Conservation (phyloP, 1,284 basidiomycete species). For the Rhodotorula glutinis region DNA sequence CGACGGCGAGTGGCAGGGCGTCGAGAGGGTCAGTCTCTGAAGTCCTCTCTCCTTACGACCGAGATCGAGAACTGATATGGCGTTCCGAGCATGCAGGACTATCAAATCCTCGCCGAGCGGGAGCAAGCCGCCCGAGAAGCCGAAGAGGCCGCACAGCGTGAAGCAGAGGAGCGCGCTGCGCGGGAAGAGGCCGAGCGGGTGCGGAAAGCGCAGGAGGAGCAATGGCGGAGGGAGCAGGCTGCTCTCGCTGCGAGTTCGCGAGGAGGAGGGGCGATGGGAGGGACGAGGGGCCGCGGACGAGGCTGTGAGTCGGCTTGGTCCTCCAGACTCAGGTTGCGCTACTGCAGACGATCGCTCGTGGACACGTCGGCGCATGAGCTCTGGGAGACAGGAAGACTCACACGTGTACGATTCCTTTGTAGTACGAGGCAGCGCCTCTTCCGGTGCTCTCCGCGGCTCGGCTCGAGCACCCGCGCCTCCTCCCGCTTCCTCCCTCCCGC, state of each 20-base stretch:
- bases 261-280: background rate
- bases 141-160: constrained; percentile 4
- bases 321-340: no score
- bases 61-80: no score
- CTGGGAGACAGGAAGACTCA: background rate
- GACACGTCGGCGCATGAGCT: background rate
- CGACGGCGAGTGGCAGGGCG: constrained; percentile 40
- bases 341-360: background rate
- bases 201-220: constrained; percentile 11
- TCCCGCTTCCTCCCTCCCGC: background rate
- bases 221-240: background rate
- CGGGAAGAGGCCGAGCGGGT: constrained; percentile 6
- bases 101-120: constrained; percentile 2
- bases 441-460: constrained; percentile 4
- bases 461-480: background rate
- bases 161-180: constrained; percentile 2
- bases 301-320: constrained; percentile 1
- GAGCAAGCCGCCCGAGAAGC: constrained; percentile 8
- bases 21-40: constrained; percentile 11
- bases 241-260: background rate
- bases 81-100: no score
- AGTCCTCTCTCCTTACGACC: no score
- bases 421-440: constrained; percentile 8
- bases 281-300: background rate
- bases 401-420: no score